Percentiles rank a stretch among this genome's conserved stretches.
Conservation (phyloP, 2,329 filamentous ascomycete species). For the Herpotrichia juniperi region DNA sequence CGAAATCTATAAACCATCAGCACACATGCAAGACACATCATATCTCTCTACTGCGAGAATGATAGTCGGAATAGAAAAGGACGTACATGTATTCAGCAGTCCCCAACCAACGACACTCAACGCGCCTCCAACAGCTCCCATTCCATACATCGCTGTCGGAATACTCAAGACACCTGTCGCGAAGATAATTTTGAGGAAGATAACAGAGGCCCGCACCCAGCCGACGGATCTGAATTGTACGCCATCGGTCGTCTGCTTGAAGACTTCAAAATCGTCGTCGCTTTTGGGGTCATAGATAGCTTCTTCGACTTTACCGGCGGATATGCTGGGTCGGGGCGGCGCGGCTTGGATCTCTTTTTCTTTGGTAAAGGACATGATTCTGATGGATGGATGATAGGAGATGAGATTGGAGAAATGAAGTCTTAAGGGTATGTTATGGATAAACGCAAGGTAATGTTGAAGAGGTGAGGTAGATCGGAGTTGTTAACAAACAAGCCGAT, state of each 20-base stretch:
- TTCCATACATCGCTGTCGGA: conserved; percentile 23
- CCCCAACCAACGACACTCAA: conserved; percentile 54
- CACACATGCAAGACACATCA: background rate
- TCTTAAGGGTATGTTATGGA: no score
- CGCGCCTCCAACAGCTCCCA: conserved; percentile 54
- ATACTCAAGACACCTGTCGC: conserved; percentile 51
- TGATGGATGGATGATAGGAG: background rate
- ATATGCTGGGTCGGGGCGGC: conserved; percentile 6
- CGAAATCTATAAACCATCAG: conserved; percentile 42
- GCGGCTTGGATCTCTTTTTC: conserved; percentile 21
- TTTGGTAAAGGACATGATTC: conserved; percentile 7
- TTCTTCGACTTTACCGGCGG: conserved; percentile 24
- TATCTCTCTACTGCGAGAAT: no score
- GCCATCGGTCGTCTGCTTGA: conserved; percentile 52
- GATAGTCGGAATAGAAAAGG: background rate
- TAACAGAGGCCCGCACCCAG: conserved; percentile 57
- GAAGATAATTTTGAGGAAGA: conserved; percentile 60
- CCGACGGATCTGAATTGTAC: conserved; percentile 60
- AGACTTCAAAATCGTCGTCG: conserved; percentile 53
- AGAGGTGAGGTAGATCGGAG: no score
- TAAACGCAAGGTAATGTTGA: no score
- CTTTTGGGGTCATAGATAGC: conserved; percentile 22
- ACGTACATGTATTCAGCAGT: conserved; percentile 50
- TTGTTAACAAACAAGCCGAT: no score
- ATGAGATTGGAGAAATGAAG: no score